Base-by-base conservation (phyloP, 208 protist species). In the Porcisia hertigi region DNA sequence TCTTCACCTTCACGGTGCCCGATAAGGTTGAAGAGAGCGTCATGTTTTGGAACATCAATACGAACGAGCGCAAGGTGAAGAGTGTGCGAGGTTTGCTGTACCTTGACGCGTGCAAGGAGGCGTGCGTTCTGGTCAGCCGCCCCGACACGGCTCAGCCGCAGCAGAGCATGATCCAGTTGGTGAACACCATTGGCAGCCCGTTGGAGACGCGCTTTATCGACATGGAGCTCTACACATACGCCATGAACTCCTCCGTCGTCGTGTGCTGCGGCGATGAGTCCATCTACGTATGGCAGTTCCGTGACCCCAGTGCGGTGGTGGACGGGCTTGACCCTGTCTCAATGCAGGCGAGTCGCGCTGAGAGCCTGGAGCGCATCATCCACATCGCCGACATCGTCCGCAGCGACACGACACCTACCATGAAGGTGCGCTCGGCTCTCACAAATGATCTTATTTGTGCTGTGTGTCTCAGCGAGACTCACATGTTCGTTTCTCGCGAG, bases 261-360 rank as follows among this genome's bases (percentile, higher is more conserved):
- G 92, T 98, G n/a, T 90, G 95, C 69, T 91, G 94, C 41, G 91
- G 89, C 9, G 92, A 98, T 52, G 95, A 97, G 71, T 90, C 90
- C 75, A 87, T 99, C 65, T 98, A 96, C 83, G 74, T 99, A 20
- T 99, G 98, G 98, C 96, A 99, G 84, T 98, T 98, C 79, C 93
- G 94, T 71, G 87, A 97, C 71, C 91, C 93, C 25, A 69, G 65
- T 67, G 85, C 89, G 25, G 81, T 85, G 55, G 86, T 95, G 25
- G 93, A 98, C 75, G 83, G 74, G 62, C 79, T 97, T 14, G 92
- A 98, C 79, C 94, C 94, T 0, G 74, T 96, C 34, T 92, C 92
- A 30, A 81, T 96, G 71, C 90, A 95, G 83, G 93, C 88, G 25
- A 93, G 88, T 76, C 88, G 94, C 58, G 85, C 70, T 49, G 86